Evolutionary conservation across 345 rosid species (phyloP), one percentile per base, ranked within the genome.

Genomic region (Trapa bicornis): DNA sequence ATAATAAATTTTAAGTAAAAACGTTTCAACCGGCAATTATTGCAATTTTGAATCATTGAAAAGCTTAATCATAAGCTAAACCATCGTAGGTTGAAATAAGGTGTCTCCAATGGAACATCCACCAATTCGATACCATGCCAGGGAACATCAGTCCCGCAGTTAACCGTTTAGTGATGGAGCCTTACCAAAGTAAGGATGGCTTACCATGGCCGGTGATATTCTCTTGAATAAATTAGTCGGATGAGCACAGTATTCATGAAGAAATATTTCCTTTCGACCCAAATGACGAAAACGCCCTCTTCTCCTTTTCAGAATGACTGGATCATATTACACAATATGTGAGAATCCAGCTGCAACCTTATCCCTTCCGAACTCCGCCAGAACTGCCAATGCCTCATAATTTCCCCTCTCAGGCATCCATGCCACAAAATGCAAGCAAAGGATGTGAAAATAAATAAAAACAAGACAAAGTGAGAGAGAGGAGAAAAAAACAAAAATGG

Each of bases 281-380:
- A 61, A 68, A 78, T 72, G 81, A 70, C 81, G 36, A 48, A 43
- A 72, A 69, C 66, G 10, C 52, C 77, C 83, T 64, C 5, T 0
- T n/a, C 10, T 68, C 71, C 37, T 70, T 70, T n/a, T 61, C 12
- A 35, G 42, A 70, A 70, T 79, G 77, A 71, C 80, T 60, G 83
- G 80, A 75, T 65, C 67, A 65, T 79, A 80, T 76, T 1, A 48
- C 77, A 54, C 77, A n/a, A 8, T 4, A 5, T 35, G 22, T n/a
- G 60, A 70, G 53, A 67, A 76, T 70, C 75, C 74, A 64, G 67
- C 71, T 73, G 6, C 63, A 72, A 65, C 84, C 87, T 81, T 85
- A 85, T 81, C 89, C 70, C 63, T 74, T 68, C 58, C 64, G 69
- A 52, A 37, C 47, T 48, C 70, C 76, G 36, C 3, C 63, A 58